phyloP scores from a whole-genome alignment of 1,284 basidiomycete genomes.

The Irpex sp. region DNA sequence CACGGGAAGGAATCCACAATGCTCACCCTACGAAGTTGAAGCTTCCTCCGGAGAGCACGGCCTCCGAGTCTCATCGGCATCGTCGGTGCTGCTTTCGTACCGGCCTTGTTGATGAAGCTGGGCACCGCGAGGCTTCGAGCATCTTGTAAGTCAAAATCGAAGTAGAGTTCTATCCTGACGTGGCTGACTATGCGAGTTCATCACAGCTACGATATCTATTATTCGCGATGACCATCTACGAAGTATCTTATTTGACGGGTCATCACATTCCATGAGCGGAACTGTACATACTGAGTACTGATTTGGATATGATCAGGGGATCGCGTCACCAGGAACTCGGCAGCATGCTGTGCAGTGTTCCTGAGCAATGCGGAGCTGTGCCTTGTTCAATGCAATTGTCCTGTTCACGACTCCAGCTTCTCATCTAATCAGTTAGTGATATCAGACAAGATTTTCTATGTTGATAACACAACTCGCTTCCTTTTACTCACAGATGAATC shows the following conservation, averaged over 20 bases:
- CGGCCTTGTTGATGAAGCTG: neutral
- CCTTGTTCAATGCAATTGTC: neutral
- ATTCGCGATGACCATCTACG: neutral
- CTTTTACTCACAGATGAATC: neutral
- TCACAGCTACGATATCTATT: neutral
- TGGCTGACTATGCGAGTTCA: neutral
- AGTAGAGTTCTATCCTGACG: neutral
- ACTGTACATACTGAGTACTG: neutral
- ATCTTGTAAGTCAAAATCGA: neutral
- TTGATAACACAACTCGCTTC: neutral
- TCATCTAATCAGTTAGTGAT: neutral
- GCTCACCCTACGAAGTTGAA: neutral
- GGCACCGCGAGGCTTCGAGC: neutral
- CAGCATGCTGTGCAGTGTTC: neutral
- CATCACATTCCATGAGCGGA: no score
- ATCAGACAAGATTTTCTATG: neutral
- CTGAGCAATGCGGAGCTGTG: neutral
- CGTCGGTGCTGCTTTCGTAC: neutral
- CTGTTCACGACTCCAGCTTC: neutral
- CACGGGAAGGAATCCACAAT: neutral
- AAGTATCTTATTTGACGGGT: neutral
- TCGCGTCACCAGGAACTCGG: neutral
- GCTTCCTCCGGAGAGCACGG: neutral
- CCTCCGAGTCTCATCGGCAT: neutral
- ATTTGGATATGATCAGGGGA: neutral